Evolutionary conservation across 257 asterid genomes (phyloP), one percentile per base, ranked within the genome.

Genomic region (Verbascum thapsus): DNA sequence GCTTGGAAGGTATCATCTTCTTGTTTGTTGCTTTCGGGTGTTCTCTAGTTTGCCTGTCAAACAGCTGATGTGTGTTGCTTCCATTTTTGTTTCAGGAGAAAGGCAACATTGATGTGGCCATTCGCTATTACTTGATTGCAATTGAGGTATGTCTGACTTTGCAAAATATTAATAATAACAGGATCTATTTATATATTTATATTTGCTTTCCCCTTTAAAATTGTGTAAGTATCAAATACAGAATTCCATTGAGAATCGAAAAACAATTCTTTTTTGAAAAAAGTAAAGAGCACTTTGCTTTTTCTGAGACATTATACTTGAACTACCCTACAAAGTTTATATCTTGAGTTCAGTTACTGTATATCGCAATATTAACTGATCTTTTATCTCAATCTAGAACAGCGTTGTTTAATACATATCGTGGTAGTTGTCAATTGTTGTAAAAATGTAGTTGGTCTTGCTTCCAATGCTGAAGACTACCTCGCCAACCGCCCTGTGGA

Each of bases 101-200:
- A 76, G 97, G 97, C 77, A 87, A 94, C 59, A 82, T 94, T 34
- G 99, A 94, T 68, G 72, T 83, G 40, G 99, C 99, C 65, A 86
- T 94, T 74, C 99, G 90, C 68, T 94, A 85, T 77, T 94, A 94
- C 83, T 75, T 94, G 81, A 63, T 82, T 70, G 97, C 99, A 8
- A 94, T 94, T 64, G 99, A 94, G 99, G 99, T 94, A 63, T 54
- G 90, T 73, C 47, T 53, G 63, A 68, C 44, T 58, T 44, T 22
- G 9, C 53, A 20, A 40, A 19, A 53, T 40, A 70, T 8, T 20
- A 43, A 1, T 61, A 5, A 6, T 37, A 37, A 13, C 30, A 47
- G 53, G 62, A 69, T 61, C 12, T 57, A 10, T 56, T 20, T 34
- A 7, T 17, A 41, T 18, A n/a, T 16, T 57, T 39, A 35, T 16